phyloP scores from a whole-genome alignment of 352 stramenopile genomes.

The Blastocystis sp. region DNA sequence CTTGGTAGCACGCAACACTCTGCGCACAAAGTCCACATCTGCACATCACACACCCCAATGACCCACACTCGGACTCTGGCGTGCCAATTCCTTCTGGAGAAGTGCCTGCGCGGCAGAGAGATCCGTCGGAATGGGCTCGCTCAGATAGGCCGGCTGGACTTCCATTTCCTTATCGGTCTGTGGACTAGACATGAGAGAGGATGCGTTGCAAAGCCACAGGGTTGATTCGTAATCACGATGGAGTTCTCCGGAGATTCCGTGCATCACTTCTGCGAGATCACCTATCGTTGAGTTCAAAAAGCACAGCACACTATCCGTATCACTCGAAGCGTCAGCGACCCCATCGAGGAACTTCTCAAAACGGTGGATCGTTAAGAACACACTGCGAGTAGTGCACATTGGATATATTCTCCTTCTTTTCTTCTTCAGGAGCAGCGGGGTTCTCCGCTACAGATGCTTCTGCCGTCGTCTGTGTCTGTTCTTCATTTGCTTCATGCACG shows the following conservation, averaged over 20 bases:
- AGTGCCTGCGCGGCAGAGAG: neutral
- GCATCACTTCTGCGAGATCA: conserved; percentile 50
- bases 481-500: neutral
- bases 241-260: conserved; percentile 50
- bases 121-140: conserved; percentile 22
- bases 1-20: neutral
- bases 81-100: conserved; percentile 30
- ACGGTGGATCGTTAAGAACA: conserved; percentile 23
- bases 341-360: conserved; percentile 56
- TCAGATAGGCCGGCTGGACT: conserved; percentile 4
- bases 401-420: conserved; percentile 74
- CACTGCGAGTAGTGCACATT: neutral
- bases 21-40: conserved; percentile 39
- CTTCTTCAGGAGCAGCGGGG: neutral
- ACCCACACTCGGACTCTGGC: neutral
- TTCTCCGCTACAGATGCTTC: neutral
- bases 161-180: neutral
- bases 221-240: conserved; percentile 4
- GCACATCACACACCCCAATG: neutral
- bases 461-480: neutral
- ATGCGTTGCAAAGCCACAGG: neutral
- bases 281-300: neutral
- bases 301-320: neutral
- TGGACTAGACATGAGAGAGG: neutral
- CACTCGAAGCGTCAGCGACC: neutral